These are phyloP conservation scores for Boletus fagicola DNA, from an alignment of 768 basidiomycete genomes.

Conservation along the genomic window DNA sequence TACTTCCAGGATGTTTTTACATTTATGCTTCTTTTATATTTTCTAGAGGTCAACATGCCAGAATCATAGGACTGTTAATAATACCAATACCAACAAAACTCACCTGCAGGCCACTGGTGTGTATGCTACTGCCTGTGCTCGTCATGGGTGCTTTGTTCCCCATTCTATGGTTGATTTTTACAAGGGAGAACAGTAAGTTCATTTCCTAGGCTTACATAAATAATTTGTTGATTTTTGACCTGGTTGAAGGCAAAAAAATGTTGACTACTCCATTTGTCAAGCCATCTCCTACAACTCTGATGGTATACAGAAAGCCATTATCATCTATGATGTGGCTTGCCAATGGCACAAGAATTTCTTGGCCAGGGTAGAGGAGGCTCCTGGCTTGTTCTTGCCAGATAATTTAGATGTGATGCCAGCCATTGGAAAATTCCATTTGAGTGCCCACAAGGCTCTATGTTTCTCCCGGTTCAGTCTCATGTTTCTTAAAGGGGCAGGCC, in stretches of 20 bases:
- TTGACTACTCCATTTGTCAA: constrained; percentile 28
- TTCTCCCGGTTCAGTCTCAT: constrained; percentile 15
- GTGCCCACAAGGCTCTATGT: constrained; percentile 22
- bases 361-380: no score
- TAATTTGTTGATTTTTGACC: neutral
- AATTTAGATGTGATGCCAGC: constrained; percentile 9
- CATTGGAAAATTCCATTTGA: constrained; percentile 33
- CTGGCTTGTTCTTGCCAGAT: neutral
- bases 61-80: neutral
- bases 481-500: no score
- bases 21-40: no score
- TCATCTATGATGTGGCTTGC: constrained; percentile 35
- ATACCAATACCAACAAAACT: neutral
- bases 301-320: neutral
- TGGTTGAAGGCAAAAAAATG: constrained; percentile 20
- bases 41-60: neutral
- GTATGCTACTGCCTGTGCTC: no score
- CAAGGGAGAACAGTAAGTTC: constrained; percentile 22
- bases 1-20: no score
- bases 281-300: constrained; percentile 11
- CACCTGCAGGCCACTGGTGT: neutral
- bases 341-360: constrained; percentile 13
- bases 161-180: constrained; percentile 33
- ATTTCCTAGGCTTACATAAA: no score
- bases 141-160: constrained; percentile 23